A percentile compares a stretch with the other conserved stretches of the same genome.
These are phyloP conservation scores for Arabidopsis hybrid DNA, from an alignment of 441 rosid genomes.

Conservation along the genomic window DNA sequence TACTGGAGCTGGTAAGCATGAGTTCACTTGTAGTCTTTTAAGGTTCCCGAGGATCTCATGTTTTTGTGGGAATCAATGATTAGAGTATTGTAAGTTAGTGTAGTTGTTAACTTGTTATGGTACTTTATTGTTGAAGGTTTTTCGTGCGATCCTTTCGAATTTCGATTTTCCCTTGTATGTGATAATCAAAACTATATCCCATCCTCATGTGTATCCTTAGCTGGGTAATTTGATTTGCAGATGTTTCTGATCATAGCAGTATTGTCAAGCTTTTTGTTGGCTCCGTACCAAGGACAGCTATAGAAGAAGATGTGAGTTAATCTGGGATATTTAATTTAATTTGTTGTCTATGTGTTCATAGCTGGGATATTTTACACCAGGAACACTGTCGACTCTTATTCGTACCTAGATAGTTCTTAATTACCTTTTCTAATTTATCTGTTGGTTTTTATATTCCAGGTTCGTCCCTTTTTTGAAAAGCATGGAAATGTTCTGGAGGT, in stretches of 20 bases:
- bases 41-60: neutral
- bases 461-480: constrained; percentile 85
- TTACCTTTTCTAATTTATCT: constrained; percentile 17
- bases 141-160: constrained; percentile 4
- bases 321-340: constrained; percentile 2
- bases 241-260: constrained; percentile 61
- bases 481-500: constrained; percentile 97
- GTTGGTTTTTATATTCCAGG: constrained; percentile 54
- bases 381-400: neutral
- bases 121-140: constrained; percentile 15
- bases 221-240: constrained; percentile 47
- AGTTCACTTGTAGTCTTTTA: neutral
- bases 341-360: constrained; percentile 7
- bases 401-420: constrained; percentile 20
- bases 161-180: constrained; percentile 26
- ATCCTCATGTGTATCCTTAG: neutral
- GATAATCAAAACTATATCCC: constrained; percentile 2
- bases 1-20: constrained; percentile 48
- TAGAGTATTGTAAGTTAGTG: neutral
- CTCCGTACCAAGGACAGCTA: constrained; percentile 90
- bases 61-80: constrained; percentile 6
- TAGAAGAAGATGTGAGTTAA: constrained; percentile 86
- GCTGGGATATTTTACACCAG: constrained; percentile 4
- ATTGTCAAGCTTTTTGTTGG: constrained; percentile 98
- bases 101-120: neutral